A percentile compares a stretch with the other conserved stretches of the same genome.
Conservation (phyloP, 2,329 filamentous ascomycete genomes). For the Rhynchosporium secalis region DNA sequence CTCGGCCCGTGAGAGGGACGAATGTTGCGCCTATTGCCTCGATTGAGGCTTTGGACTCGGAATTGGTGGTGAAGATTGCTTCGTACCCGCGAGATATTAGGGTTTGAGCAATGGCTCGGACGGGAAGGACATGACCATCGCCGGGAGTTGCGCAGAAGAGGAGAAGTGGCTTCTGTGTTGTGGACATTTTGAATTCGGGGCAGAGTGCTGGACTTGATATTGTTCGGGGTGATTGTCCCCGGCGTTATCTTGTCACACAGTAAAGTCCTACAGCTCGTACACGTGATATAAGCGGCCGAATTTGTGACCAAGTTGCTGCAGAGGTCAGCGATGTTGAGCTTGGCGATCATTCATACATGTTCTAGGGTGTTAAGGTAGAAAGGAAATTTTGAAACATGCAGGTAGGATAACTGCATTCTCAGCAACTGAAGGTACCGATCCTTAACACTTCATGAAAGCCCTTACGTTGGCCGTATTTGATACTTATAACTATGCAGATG, state of each 20-base stretch:
- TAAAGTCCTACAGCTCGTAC: background rate
- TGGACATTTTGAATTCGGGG: background rate
- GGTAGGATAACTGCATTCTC: slow-evolving; percentile 1
- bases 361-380: background rate
- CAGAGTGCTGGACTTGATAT: background rate
- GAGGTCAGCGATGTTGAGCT: background rate
- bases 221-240: background rate
- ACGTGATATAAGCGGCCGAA: slow-evolving; percentile 1
- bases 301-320: background rate
- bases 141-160: slow-evolving; percentile 17
- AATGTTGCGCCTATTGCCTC: slow-evolving; percentile 44
- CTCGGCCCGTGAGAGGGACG: slow-evolving; percentile 34
- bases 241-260: background rate
- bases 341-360: background rate
- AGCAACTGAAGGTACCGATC: background rate
- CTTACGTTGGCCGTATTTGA: too few species aligned
- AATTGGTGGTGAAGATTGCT: slow-evolving; percentile 45
- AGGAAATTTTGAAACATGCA: background rate
- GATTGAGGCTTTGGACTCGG: slow-evolving; percentile 41
- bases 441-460: background rate
- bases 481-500: too few species aligned
- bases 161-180: slow-evolving; percentile 12
- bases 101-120: slow-evolving; percentile 23
- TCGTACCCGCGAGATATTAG: slow-evolving; percentile 43
- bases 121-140: slow-evolving; percentile 25